These are phyloP conservation scores for Laguncularia racemosa DNA, from an alignment of 345 rosid genomes.

Conservation along the genomic window DNA sequence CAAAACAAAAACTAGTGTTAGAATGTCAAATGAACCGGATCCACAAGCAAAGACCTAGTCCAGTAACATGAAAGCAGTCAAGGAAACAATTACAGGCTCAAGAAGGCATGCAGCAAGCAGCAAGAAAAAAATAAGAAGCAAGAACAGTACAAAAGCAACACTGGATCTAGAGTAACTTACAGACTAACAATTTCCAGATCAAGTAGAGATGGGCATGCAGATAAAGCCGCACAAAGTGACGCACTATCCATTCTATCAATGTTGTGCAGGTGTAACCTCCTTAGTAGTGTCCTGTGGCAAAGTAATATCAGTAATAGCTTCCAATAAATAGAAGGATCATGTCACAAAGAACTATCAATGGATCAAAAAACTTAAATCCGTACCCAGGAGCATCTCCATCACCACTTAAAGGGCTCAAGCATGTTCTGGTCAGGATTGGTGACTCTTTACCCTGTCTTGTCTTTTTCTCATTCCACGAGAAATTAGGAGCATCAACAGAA, in stretches of 20 bases:
- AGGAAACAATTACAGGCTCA: neutral
- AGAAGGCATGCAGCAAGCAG: neutral
- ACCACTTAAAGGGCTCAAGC: slow-evolving; percentile 49
- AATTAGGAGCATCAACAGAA: slow-evolving; percentile 49
- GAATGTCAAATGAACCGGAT: too few species aligned
- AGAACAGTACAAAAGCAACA: neutral
- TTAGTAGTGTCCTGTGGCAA: slow-evolving; percentile 47
- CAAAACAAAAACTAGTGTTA: too few species aligned
- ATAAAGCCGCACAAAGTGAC: slow-evolving; percentile 49
- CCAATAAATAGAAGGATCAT: too few species aligned
- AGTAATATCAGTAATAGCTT: neutral
- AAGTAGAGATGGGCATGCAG: slow-evolving; percentile 59
- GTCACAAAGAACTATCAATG: too few species aligned
- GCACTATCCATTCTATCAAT: slow-evolving; percentile 46
- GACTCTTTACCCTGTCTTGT: slow-evolving; percentile 71
- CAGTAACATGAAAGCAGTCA: too few species aligned
- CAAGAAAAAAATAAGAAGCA: neutral
- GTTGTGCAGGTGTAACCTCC: slow-evolving; percentile 75
- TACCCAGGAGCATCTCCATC: slow-evolving; percentile 60
- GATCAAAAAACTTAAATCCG: slow-evolving; percentile 6
- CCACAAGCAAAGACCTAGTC: too few species aligned
- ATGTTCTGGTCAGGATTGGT: slow-evolving; percentile 53
- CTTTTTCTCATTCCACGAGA: slow-evolving; percentile 70
- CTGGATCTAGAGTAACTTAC: slow-evolving; percentile 42
- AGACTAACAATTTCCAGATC: slow-evolving; percentile 84